Percentiles rank a stretch among this genome's conserved stretches.
These are phyloP conservation scores for Fusarium pseudocircinatum DNA, from an alignment of 2,329 filamentous ascomycete genomes.

Conservation along the genomic window DNA sequence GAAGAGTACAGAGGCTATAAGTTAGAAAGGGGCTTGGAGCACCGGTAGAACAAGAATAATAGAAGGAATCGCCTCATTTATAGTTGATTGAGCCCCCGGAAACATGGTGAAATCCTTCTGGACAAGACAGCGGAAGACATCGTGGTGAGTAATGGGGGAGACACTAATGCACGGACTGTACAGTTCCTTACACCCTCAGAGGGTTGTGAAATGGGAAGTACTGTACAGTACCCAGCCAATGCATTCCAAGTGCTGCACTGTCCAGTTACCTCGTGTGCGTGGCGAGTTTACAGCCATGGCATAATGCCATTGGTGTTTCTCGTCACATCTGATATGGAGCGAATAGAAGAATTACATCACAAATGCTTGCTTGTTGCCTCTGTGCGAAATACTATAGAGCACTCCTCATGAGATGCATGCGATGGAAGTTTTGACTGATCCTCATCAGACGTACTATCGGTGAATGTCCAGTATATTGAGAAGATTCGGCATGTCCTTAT, in stretches of 20 bases:
- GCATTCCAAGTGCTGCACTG: background rate
- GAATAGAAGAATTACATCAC: too few relatives aligned
- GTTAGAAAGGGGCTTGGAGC: background rate
- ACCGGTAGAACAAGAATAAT: too few relatives aligned
- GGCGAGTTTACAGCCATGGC: background rate
- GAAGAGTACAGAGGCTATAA: fast-evolving
- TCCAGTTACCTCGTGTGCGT: background rate
- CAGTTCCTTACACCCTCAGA: background rate
- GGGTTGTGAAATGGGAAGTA: too few relatives aligned
- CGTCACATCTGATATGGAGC: too few relatives aligned
- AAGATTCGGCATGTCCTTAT: too few relatives aligned
- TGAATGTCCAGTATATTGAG: background rate
- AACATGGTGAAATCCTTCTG: background rate
- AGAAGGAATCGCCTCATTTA: background rate
- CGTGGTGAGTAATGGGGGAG: background rate
- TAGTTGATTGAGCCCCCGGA: background rate
- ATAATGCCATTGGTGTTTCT: background rate
- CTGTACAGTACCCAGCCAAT: background rate
- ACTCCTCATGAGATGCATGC: too few relatives aligned
- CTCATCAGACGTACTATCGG: background rate
- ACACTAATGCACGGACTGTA: constrained; percentile 13
- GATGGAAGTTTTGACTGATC: background rate
- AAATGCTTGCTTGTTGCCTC: too few relatives aligned
- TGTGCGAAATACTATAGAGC: fast-evolving
- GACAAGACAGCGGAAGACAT: too few relatives aligned